Evolutionary conservation across 768 basidiomycete genomes (phyloP), one percentile per base, ranked within the genome.

Genomic region (Mycena pura): DNA sequence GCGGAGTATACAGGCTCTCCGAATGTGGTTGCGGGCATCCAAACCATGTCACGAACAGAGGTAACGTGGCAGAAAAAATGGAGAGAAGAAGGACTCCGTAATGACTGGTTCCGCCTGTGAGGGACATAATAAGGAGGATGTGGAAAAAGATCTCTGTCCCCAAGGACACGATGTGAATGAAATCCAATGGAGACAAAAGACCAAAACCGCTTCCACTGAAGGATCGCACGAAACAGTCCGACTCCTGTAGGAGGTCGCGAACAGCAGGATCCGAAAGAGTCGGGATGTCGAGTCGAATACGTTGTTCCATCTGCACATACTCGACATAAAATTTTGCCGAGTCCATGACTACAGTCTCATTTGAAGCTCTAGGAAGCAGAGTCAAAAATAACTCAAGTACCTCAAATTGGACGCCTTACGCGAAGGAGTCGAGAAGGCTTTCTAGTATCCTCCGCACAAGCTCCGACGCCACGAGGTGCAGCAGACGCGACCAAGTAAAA

Each of bases 191-290:
- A 3, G 90, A 92, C 66, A 93, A 80, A 28, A 92, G 81, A 15
- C 92, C 92, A 70, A 93, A 92, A 11, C 89, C 84, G 34, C 88
- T 84, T 40, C 90, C 90, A 67, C 82, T 84, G 73, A 93, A 93
- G 11, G 92, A 93, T 59, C 90, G 84, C 40, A 90, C 89, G 70
- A 94, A 94, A 31, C 91, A 81, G 70, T 94, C 92, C 36, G 92
- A 91, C 75, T 94, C 92, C 60, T 91, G 88, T n/a, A 94, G 80
- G 40, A 93, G 84, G 70, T 92, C 91, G 59, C 90, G 87, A 22
- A 90, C 80, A 59, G 78, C 71, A 46, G 92, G 88, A 69, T 92
- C 90, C 54, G 88, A 78, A 51, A 94, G 82, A 9, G 92, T 90
- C 57, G 92, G 92, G 36, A 91, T 81, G 69, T 94, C 92, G 57